These are phyloP conservation scores for Geosmithia putterillii DNA, from an alignment of 2,329 filamentous ascomycete species.

Conservation along the genomic window DNA sequence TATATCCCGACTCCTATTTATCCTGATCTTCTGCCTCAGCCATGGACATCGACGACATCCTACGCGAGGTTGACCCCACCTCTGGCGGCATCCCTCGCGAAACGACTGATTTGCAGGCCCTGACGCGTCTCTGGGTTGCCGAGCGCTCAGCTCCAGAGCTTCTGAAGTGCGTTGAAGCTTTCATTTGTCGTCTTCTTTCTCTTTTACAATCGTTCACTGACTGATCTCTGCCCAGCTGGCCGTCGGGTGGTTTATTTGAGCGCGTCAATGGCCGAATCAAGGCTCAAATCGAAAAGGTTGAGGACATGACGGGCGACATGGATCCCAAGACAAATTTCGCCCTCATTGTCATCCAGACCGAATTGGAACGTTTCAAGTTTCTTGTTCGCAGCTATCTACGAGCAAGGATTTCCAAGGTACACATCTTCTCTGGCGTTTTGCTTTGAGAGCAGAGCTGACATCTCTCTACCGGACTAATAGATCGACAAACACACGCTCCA, in stretches of 20 bases:
- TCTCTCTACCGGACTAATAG: slow-evolving; percentile 11
- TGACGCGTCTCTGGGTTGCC: slow-evolving; percentile 88
- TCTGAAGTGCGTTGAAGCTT: slow-evolving; percentile 47
- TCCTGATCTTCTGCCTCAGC: slow-evolving; percentile 9
- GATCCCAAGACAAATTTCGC: slow-evolving; percentile 86
- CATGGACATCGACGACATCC: slow-evolving; percentile 75
- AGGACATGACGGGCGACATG: slow-evolving; percentile 71
- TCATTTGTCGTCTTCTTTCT: background rate
- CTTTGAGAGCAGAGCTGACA: background rate
- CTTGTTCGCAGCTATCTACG: slow-evolving; percentile 74
- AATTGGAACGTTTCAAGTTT: slow-evolving; percentile 89
- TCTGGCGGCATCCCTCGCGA: slow-evolving; percentile 41
- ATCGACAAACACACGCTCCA: slow-evolving; percentile 69
- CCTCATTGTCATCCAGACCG: slow-evolving; percentile 90
- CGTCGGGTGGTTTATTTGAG: slow-evolving; percentile 63
- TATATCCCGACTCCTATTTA: slow-evolving; percentile 16
- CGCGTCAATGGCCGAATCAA: slow-evolving; percentile 64
- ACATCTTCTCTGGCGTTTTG: background rate
- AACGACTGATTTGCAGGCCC: slow-evolving; percentile 68
- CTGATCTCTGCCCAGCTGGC: slow-evolving; percentile 30
- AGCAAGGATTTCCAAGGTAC: slow-evolving; percentile 75
- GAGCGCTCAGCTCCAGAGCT: slow-evolving; percentile 84
- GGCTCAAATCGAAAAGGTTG: slow-evolving; percentile 57
- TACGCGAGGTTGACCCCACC: slow-evolving; percentile 57
- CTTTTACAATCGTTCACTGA: background rate